These are phyloP conservation scores for Fusarium concolor DNA, from an alignment of 2,329 filamentous ascomycete species.

Conservation along the genomic window DNA sequence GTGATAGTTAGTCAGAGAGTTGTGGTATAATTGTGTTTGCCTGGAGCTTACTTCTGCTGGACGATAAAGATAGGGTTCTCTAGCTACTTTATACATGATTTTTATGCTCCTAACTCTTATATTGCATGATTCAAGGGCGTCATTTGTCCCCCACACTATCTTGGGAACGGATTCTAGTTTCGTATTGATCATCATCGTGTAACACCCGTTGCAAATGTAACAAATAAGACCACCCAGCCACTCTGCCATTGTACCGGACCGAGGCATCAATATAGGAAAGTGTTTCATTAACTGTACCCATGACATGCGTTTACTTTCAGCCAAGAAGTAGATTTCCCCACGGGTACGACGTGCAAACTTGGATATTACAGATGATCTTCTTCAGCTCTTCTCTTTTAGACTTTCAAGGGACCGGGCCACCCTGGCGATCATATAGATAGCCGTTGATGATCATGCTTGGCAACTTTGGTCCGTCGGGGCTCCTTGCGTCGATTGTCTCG, in stretches of 20 bases:
- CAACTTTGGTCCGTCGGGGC: background rate
- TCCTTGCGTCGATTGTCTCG: background rate
- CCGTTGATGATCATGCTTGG: conserved; percentile 18
- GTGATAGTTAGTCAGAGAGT: conserved; percentile 1
- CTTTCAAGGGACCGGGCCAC: background rate
- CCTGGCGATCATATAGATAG: conserved; percentile 19
- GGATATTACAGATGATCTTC: conserved; percentile 19
- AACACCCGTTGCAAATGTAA: background rate
- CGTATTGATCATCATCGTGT: conserved; percentile 21
- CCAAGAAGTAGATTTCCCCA: conserved; percentile 5
- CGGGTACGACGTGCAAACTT: conserved; percentile 2
- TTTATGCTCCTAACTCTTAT: background rate
- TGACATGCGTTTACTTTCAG: conserved; percentile 19
- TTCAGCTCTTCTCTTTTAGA: conserved; percentile 27
- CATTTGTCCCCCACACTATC: background rate
- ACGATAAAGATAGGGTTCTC: background rate
- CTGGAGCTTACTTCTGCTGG: background rate
- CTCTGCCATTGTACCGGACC: background rate
- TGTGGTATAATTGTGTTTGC: background rate
- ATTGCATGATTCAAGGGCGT: background rate
- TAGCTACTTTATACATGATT: conserved; percentile 11
- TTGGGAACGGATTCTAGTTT: conserved; percentile 14
- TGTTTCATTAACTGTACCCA: background rate
- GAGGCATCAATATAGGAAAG: background rate
- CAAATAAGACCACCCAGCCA: background rate